Conservation (phyloP, 139 green algal species). For the Chlorella vulgaris region DNA sequence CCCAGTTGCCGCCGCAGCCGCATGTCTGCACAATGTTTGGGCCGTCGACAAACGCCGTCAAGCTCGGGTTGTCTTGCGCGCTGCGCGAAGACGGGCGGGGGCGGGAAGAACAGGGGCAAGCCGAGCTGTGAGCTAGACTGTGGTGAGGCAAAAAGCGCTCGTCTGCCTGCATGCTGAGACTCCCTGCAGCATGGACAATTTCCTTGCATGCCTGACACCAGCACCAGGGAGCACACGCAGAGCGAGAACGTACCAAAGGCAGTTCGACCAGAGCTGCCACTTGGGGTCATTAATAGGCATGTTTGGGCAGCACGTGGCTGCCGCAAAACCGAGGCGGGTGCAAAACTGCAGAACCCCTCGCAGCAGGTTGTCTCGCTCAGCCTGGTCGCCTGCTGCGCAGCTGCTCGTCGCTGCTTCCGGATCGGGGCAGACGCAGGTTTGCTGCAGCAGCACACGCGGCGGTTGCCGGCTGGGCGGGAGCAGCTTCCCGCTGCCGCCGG, state of each 20-base stretch:
- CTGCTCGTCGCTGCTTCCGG: background rate
- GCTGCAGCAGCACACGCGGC: background rate
- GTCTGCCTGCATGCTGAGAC: too few relatives aligned
- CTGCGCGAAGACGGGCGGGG: background rate
- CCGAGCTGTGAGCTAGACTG: background rate
- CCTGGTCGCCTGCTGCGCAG: background rate
- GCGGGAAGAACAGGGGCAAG: too few relatives aligned
- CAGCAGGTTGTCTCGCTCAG: background rate
- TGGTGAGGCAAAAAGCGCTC: too few relatives aligned
- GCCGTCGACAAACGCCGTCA: constrained; percentile 6
- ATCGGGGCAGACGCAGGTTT: background rate
- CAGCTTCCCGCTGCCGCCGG: background rate
- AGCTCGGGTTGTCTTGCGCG: background rate
- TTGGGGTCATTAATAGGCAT: constrained; percentile 17
- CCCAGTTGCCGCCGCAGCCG: constrained; percentile 8
- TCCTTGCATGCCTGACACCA: too few relatives aligned
- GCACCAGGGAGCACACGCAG: too few relatives aligned
- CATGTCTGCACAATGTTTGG: constrained; percentile 5
- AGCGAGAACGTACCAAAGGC: too few relatives aligned
- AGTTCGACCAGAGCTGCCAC: constrained; percentile 15
- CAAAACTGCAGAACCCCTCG: background rate
- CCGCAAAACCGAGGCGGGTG: background rate
- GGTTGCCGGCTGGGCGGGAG: background rate
- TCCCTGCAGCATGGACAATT: too few relatives aligned
- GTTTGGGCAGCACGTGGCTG: background rate